A percentile compares a stretch with the other conserved stretches of the same genome.
phyloP scores from a whole-genome alignment of 352 stramenopile species.

The Phytopythium delawarense region DNA sequence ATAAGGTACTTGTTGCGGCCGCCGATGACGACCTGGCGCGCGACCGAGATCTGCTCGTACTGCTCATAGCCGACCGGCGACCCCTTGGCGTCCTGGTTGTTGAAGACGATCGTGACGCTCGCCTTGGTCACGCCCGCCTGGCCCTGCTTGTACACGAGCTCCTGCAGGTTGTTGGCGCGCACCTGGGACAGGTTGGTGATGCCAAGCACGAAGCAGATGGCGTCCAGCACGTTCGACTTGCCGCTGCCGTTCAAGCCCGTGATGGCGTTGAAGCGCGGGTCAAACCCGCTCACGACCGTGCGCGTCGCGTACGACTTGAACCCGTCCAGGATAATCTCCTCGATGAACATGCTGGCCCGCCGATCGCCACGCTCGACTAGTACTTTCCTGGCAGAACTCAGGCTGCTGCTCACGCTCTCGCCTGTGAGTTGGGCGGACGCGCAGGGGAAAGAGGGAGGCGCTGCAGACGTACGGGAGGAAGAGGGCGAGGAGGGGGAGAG shows the following conservation, averaged over 20 bases:
- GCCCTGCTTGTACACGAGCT: constrained; percentile 99
- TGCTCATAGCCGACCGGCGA: constrained; percentile 97
- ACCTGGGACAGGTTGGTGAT: constrained; percentile 99
- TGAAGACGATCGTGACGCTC: constrained; percentile 98
- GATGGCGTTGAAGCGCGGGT: constrained; percentile 99
- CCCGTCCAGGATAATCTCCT: constrained; percentile 99
- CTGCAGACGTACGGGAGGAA: not conserved
- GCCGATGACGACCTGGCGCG: constrained; percentile 97
- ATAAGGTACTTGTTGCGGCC: constrained; percentile 99
- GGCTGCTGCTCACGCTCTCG: not conserved
- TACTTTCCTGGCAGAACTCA: not conserved
- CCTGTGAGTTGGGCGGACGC: not conserved
- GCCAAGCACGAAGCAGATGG: constrained; percentile 99
- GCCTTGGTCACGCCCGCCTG: constrained; percentile 99
- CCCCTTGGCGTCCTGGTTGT: constrained; percentile 93
- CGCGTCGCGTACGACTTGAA: constrained; percentile 99
- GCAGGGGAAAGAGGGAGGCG: not conserved
- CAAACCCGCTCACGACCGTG: constrained; percentile 98
- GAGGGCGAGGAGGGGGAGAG: not conserved
- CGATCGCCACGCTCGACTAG: not conserved
- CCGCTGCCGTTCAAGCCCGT: constrained; percentile 99
- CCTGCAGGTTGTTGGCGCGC: constrained; percentile 97
- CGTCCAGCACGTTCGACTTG: constrained; percentile 99
- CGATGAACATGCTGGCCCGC: constrained; percentile 92
- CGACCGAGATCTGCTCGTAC: constrained; percentile 98